Percentiles rank a stretch among this genome's conserved stretches.
These are phyloP conservation scores for Pseudozyma tsukubaensis DNA, from an alignment of 1,284 basidiomycete genomes.

Conservation along the genomic window DNA sequence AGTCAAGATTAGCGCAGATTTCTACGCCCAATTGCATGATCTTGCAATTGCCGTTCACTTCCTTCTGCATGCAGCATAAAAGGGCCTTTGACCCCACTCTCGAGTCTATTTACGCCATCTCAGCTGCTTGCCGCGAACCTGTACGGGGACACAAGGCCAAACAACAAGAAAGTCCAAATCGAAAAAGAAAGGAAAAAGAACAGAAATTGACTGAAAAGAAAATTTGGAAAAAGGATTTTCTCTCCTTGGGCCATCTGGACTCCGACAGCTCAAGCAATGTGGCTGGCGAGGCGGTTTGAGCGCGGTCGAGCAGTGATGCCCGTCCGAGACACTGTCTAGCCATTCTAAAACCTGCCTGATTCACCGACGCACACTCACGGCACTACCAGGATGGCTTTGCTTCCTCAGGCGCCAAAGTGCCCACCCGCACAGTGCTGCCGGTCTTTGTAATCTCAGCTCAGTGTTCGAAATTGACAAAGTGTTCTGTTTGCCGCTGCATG, in stretches of 20 bases:
- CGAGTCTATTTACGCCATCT: no score
- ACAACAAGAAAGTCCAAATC: neutral
- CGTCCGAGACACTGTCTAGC: constrained; percentile 18
- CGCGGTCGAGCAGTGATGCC: neutral
- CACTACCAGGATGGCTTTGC: no score
- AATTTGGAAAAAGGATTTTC: neutral
- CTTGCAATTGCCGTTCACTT: neutral
- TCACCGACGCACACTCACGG: constrained; percentile 2
- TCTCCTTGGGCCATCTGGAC: no score
- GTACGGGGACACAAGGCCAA: no score
- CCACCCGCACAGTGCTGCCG: neutral
- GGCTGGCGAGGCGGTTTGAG: no score
- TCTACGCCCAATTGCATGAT: constrained; percentile 1
- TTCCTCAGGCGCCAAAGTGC: neutral
- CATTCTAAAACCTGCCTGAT: constrained; percentile 8
- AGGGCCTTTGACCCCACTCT: no score
- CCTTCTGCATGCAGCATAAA: neutral
- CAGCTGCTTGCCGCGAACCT: no score
- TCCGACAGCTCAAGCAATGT: no score
- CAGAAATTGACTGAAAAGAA: neutral
- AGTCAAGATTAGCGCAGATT: neutral
- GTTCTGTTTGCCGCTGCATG: neutral
- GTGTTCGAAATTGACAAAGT: neutral
- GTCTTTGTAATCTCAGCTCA: neutral
- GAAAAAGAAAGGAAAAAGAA: neutral